phyloP scores from a whole-genome alignment of 2,329 filamentous ascomycete species.

The Myriosclerotinia scirpicola region DNA sequence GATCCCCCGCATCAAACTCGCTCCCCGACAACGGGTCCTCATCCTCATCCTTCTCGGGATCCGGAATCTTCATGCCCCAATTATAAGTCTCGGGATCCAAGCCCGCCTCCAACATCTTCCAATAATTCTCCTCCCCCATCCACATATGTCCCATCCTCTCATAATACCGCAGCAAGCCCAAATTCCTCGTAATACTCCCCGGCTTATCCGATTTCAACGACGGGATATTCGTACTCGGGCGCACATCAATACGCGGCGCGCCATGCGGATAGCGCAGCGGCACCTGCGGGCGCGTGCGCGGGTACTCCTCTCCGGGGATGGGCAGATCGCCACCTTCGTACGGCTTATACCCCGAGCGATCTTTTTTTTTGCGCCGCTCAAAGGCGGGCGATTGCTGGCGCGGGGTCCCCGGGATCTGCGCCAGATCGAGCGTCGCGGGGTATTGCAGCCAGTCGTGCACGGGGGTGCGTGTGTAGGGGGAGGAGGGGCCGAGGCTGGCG shows the following conservation, averaged over 20 bases:
- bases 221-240: not conserved
- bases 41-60: constrained; percentile 1
- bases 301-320: not conserved
- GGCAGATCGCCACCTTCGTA: not conserved
- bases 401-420: no score
- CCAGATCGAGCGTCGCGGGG: no score
- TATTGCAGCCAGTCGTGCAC: no score
- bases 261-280: not conserved
- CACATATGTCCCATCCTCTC: constrained; percentile 17
- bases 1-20: not conserved
- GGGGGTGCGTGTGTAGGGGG: no score
- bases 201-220: not conserved
- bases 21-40: not conserved
- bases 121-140: constrained; percentile 19
- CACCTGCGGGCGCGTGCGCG: not conserved
- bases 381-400: no score
- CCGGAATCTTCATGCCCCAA: constrained; percentile 11
- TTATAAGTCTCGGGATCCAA: constrained; percentile 7
- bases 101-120: constrained; percentile 20
- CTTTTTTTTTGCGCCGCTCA: no score
- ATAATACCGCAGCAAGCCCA: constrained; percentile 9
- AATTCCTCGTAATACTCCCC: not conserved
- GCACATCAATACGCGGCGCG: not conserved
- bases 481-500: no score
- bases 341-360: no score